A percentile compares a stretch with the other conserved stretches of the same genome.
Conservation (phyloP, 257 asterid species). For the Solanum infundibuliforme region DNA sequence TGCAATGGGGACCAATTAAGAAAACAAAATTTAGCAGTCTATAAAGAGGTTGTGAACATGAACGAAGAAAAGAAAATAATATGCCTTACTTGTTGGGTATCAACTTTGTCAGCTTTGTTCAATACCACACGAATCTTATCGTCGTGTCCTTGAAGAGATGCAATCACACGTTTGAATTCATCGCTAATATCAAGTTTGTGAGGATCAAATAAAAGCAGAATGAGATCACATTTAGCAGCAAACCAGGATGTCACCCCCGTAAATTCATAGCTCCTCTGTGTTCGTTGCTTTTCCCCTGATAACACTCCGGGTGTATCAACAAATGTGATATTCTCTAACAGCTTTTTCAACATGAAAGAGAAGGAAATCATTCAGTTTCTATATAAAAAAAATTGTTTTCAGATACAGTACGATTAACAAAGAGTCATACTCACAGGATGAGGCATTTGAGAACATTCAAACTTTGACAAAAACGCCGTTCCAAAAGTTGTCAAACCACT, state of each 20-base stretch:
- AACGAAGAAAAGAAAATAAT: neutral
- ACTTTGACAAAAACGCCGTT: slow-evolving; percentile 37
- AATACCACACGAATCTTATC: slow-evolving; percentile 91
- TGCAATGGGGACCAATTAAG: slow-evolving; percentile 15
- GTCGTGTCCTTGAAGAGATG: slow-evolving; percentile 89
- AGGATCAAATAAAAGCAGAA: slow-evolving; percentile 44
- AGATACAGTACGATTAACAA: neutral
- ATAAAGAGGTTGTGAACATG: neutral
- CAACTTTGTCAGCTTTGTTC: slow-evolving; percentile 61
- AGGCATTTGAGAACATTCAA: slow-evolving; percentile 49
- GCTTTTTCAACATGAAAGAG: slow-evolving; percentile 1
- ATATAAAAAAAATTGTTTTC: neutral
- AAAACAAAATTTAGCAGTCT: neutral
- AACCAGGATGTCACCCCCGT: slow-evolving; percentile 56
- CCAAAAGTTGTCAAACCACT: slow-evolving; percentile 82
- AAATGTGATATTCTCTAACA: slow-evolving; percentile 32
- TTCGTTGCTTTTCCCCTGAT: slow-evolving; percentile 51
- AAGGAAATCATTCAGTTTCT: neutral
- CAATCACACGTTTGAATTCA: slow-evolving; percentile 85
- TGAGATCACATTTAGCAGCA: slow-evolving; percentile 43
- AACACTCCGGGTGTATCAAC: slow-evolving; percentile 85
- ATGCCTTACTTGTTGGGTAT: slow-evolving; percentile 36
- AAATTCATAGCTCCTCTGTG: slow-evolving; percentile 42
- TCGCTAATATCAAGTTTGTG: slow-evolving; percentile 70
- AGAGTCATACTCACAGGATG: slow-evolving; percentile 24